phyloP scores from a whole-genome alignment of 2,329 filamentous ascomycete genomes.

The Penicillium sp. region DNA sequence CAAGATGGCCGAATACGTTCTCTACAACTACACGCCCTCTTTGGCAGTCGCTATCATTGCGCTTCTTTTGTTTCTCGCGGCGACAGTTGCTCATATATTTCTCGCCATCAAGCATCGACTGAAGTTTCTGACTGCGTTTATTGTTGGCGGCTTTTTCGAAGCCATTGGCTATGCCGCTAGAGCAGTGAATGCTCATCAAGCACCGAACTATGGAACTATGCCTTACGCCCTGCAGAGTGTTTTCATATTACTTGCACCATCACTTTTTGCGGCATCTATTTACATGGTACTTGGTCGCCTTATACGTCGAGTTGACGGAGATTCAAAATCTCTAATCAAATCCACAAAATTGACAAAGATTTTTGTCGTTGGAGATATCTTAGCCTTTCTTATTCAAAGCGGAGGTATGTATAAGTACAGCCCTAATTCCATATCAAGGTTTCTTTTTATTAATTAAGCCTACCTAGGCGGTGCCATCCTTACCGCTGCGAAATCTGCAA shows the following conservation, averaged over 20 bases:
- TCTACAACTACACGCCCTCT: slow-evolving; percentile 19
- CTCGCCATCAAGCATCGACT: slow-evolving; percentile 1
- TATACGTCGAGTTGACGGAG: slow-evolving; percentile 40
- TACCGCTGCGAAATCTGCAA: slow-evolving; percentile 17
- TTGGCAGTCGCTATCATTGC: slow-evolving; percentile 11
- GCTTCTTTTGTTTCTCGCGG: slow-evolving; percentile 7
- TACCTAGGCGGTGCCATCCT: slow-evolving; percentile 28
- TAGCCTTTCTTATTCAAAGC: slow-evolving; percentile 38
- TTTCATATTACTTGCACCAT: slow-evolving; percentile 43
- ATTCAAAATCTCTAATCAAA: slow-evolving; percentile 43
- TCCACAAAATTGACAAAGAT: slow-evolving; percentile 44
- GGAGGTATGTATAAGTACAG: slow-evolving; percentile 23
- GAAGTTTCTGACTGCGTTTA: slow-evolving; percentile 15
- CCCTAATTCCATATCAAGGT: neutral
- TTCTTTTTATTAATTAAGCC: neutral
- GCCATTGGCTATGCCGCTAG: slow-evolving; percentile 14
- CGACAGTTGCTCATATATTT: slow-evolving; percentile 2
- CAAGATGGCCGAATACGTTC: neutral
- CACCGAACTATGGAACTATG: neutral
- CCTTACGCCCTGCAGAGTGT: slow-evolving; percentile 4
- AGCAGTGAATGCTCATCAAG: slow-evolving; percentile 16
- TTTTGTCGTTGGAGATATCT: slow-evolving; percentile 40
- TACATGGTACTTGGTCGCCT: slow-evolving; percentile 48
- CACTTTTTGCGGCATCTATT: slow-evolving; percentile 46
- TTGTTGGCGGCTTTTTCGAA: slow-evolving; percentile 15